phyloP scores from a whole-genome alignment of 495 filamentous ascomycete species.

The Parmelia sp. region DNA sequence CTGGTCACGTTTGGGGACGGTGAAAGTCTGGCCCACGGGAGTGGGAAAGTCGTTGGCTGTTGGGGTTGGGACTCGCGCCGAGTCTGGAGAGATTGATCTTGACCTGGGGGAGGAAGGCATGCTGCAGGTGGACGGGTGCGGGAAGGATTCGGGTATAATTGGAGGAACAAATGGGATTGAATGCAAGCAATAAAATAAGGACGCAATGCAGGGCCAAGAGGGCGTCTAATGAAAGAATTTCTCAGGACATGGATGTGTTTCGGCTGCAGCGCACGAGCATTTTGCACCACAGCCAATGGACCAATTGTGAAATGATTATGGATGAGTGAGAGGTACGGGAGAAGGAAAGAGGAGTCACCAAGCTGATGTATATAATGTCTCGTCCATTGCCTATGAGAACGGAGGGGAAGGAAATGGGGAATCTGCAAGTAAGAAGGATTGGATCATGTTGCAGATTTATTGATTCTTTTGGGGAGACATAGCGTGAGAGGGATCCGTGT shows the following conservation, averaged over 20 bases:
- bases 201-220: constrained; percentile 3
- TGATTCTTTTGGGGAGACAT: neutral
- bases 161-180: neutral
- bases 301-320: neutral
- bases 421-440: neutral
- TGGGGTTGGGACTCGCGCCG: constrained; percentile 13
- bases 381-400: neutral
- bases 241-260: constrained; percentile 7
- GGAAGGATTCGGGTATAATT: neutral
- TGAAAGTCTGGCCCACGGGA: constrained; percentile 16
- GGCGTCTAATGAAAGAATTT: neutral
- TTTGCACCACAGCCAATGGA: neutral
- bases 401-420: neutral
- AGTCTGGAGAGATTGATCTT: constrained; percentile 12
- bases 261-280: constrained; percentile 4
- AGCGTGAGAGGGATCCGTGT: no score
- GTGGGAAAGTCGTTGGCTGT: constrained; percentile 24
- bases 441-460: neutral
- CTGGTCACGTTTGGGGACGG: constrained; percentile 23
- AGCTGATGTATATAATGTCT: neutral
- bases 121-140: neutral
- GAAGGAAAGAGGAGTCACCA: neutral
- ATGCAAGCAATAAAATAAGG: neutral
- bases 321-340: neutral
- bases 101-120: constrained; percentile 20